These are phyloP conservation scores for Sporormia fimetaria DNA, from an alignment of 495 filamentous ascomycete genomes.

Conservation along the genomic window DNA sequence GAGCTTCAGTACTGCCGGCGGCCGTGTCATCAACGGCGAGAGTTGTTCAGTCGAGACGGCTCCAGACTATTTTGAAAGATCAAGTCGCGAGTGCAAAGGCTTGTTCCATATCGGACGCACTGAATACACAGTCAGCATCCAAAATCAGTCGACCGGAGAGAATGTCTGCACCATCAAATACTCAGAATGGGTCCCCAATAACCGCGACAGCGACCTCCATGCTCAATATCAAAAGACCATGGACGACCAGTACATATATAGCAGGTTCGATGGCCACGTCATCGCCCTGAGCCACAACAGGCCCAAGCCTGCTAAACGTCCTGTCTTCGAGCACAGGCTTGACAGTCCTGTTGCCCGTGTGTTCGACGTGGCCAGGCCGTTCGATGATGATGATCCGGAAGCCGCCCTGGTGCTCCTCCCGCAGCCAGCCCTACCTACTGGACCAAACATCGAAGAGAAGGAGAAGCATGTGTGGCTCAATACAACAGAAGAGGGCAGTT, in stretches of 20 bases:
- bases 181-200: constrained; percentile 92
- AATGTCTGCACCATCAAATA: constrained; percentile 84
- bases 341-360: constrained; percentile 77
- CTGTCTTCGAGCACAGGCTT: constrained; percentile 53
- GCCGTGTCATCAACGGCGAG: constrained; percentile 40
- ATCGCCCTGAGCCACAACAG: constrained; percentile 64
- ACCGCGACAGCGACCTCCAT: constrained; percentile 75
- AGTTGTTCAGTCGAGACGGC: constrained; percentile 45
- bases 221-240: constrained; percentile 66
- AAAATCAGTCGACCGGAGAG: constrained; percentile 60
- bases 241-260: constrained; percentile 82
- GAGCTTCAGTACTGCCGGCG: constrained; percentile 49
- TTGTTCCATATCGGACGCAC: constrained; percentile 70
- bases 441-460: constrained; percentile 45
- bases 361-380: constrained; percentile 75
- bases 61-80: constrained; percentile 47
- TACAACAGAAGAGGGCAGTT: constrained; percentile 69
- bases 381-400: constrained; percentile 44
- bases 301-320: constrained; percentile 32
- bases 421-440: constrained; percentile 64
- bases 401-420: constrained; percentile 67
- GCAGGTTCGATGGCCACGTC: constrained; percentile 74
- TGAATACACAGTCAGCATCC: constrained; percentile 79
- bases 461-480: constrained; percentile 73
- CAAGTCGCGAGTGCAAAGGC: constrained; percentile 62